Conservation (phyloP, 176 grass and related monocot genomes). For the Themeda triandra region DNA sequence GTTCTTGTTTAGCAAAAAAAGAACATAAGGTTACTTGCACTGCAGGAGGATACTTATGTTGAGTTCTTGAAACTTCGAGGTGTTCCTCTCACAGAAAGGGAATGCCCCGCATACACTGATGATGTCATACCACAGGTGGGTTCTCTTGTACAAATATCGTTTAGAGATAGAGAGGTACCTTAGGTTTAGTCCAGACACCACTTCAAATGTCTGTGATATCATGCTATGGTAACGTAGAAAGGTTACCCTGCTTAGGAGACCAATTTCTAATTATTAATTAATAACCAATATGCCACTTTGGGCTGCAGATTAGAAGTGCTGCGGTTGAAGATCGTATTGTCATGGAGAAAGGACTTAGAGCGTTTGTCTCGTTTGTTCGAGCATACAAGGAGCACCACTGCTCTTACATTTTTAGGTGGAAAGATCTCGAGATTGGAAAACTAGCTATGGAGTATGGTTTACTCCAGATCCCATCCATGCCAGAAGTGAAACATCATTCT, state of each 20-base stretch:
- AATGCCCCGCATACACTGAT: constrained; percentile 33
- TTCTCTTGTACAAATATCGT: background rate
- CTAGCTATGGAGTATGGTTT: constrained; percentile 94
- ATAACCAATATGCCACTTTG: background rate
- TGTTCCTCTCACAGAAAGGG: constrained; percentile 79
- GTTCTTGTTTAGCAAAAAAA: constrained; percentile 12
- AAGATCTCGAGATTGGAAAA: constrained; percentile 83
- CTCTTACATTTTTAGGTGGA: constrained; percentile 94
- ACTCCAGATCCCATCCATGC: constrained; percentile 87
- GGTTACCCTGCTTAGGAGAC: background rate
- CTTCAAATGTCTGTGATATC: constrained; percentile 1
- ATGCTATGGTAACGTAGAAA: constrained; percentile 6
- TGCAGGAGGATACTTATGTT: constrained; percentile 89
- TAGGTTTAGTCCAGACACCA: constrained; percentile 6
- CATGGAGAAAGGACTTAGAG: constrained; percentile 93
- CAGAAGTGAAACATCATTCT: constrained; percentile 95
- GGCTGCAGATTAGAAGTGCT: constrained; percentile 69
- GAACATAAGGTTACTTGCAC: background rate
- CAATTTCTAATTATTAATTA: background rate
- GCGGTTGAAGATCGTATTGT: constrained; percentile 83
- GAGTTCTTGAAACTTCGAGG: constrained; percentile 79
- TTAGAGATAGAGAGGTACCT: background rate
- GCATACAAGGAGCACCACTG: constrained; percentile 99
- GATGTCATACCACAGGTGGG: constrained; percentile 72
- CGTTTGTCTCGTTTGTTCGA: constrained; percentile 88